Evolutionary conservation across 1,139 yeast species (phyloP).

Genomic region (Hemisphaericaspora xylofermentans): DNA sequence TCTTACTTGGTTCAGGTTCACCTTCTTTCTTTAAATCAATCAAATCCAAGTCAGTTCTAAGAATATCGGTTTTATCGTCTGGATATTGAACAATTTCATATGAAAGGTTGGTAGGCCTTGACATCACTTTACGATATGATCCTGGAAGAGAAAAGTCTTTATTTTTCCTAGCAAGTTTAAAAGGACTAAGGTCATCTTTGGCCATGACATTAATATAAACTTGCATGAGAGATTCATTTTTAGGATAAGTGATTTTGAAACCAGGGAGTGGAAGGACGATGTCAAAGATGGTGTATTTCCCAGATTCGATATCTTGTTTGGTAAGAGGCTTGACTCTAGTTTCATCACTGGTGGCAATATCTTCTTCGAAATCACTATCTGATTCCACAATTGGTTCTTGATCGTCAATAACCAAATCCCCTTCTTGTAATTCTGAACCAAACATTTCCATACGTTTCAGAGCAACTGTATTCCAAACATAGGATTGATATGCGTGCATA

Average conservation of each 20-base stretch:
- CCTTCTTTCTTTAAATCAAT: conserved; percentile 43
- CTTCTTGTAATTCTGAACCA: conserved; percentile 71
- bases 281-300: conserved; percentile 70
- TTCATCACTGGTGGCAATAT: conserved; percentile 53
- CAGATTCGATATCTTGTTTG: conserved; percentile 63
- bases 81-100: conserved; percentile 64
- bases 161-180: conserved; percentile 77
- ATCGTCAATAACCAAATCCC: conserved; percentile 70
- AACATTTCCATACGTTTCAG: conserved; percentile 70
- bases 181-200: conserved; percentile 79
- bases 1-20: conserved; percentile 18
- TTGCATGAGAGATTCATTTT: conserved; percentile 56
- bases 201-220: conserved; percentile 76
- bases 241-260: conserved; percentile 80
- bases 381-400: conserved; percentile 24
- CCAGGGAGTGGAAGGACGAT: conserved; percentile 95
- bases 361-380: conserved; percentile 59
- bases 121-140: conserved; percentile 75
- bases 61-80: conserved; percentile 65
- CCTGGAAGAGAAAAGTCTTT: conserved; percentile 92
- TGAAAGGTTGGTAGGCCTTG: conserved; percentile 63
- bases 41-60: conserved; percentile 79
- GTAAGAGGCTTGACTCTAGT: conserved; percentile 70
- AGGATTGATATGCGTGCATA: conserved; percentile 96
- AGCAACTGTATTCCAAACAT: conserved; percentile 87